These are phyloP conservation scores for Papilionanthe hybrid DNA, from an alignment of 116 monocot species.

Conservation along the genomic window DNA sequence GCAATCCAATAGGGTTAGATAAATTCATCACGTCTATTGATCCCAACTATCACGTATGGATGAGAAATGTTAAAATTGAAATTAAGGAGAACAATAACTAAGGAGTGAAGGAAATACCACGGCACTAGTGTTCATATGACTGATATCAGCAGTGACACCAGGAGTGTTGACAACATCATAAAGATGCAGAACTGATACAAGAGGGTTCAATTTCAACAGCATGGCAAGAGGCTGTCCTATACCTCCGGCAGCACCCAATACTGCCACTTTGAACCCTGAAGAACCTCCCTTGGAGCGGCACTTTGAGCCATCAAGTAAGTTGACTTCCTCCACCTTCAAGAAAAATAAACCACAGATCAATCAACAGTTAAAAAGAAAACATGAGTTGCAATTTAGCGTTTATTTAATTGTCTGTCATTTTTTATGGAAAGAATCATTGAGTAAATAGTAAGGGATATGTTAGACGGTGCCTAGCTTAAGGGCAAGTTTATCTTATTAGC, in stretches of 20 bases:
- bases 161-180: slow-evolving; percentile 52
- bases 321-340: slow-evolving; percentile 26
- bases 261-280: slow-evolving; percentile 45
- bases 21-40: not conserved
- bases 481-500: no score
- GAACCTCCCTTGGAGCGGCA: slow-evolving; percentile 50
- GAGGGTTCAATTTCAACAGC: slow-evolving; percentile 54
- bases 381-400: not conserved
- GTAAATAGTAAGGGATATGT: not conserved
- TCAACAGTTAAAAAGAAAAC: not conserved
- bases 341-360: slow-evolving; percentile 4
- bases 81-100: not conserved
- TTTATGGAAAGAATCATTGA: not conserved
- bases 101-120: slow-evolving; percentile 32
- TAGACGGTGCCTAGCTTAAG: no score
- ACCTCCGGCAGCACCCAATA: slow-evolving; percentile 54
- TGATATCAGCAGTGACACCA: slow-evolving; percentile 51
- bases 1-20: not conserved
- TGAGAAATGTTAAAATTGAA: not conserved
- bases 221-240: slow-evolving; percentile 48
- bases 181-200: slow-evolving; percentile 44
- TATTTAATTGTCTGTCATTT: not conserved
- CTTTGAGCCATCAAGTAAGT: slow-evolving; percentile 9
- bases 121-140: slow-evolving; percentile 53
- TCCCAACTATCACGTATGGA: not conserved